Base-by-base conservation (phyloP, 495 filamentous ascomycete genomes). In the Hypoxylon intermedium region DNA sequence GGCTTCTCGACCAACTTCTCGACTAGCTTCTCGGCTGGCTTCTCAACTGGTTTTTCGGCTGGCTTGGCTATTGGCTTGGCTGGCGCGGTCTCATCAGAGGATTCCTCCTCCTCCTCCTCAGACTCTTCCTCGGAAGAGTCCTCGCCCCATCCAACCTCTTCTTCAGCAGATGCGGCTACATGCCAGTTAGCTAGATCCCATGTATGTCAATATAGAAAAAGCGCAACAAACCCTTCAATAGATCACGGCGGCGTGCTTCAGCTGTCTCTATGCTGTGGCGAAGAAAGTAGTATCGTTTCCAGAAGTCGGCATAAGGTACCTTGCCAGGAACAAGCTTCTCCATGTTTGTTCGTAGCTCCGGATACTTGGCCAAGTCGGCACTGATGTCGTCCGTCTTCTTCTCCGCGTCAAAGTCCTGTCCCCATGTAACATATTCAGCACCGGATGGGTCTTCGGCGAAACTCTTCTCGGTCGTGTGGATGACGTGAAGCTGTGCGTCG, bases 271-370 rank as follows among this genome's bases (percentile, higher is more conserved):
- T 88, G 18, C 95, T 91, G 60, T 95, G 87, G 64, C 95, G 80
- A 57, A 98, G 77, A 79, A 97, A 99, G 65, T 97, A 98, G 72
- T 99, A 99, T 31, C 94, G 82, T 63, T 82, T 87, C 95, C 95
- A 99, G 72, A 98, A 99, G 40, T 87, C 84, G 11, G 76, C 83
- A 71, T 99, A 99, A 24, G 92, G 82, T 11, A 97, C 91, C 60
- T 82, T 82, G 75, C 92, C 92, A 13, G 94, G 95, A 16, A 98
- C 95, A 46, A 96, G 80, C 77, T 89, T 93, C 82, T 97, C 95
- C 94, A 97, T 98, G 3, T 93, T 92, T 34, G 83, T 73, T 55
- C 94, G 82, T 57, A 99, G 79, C 75, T 98, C 94, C 18, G 88
- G 86, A 65, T 96, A 96, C 61, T 89, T 91, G 54, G 93, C 88